Evolutionary conservation across 1,284 basidiomycete genomes (phyloP).

Genomic region (Phlebopus sp.): DNA sequence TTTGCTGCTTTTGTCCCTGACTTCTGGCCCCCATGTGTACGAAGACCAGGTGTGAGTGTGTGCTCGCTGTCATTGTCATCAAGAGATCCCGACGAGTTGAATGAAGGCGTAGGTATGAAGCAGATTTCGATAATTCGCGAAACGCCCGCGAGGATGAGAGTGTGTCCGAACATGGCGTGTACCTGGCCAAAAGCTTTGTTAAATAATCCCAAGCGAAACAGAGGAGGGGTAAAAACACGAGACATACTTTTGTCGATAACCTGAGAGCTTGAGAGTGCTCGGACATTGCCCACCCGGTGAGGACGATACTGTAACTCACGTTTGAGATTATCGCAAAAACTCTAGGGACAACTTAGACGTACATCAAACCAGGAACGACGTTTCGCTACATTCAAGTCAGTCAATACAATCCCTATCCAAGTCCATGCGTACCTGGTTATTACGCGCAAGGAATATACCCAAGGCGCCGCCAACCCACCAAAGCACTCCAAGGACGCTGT

Average conservation of each 20-base stretch:
- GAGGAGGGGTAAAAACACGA: not conserved
- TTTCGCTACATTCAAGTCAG: conserved; percentile 51
- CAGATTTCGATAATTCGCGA: conserved; percentile 86
- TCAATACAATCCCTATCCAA: not conserved
- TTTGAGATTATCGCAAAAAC: conserved; percentile 1
- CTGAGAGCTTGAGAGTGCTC: conserved; percentile 84
- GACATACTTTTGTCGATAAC: conserved; percentile 73
- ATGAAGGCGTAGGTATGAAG: conserved; percentile 58
- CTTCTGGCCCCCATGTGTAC: conserved; percentile 9
- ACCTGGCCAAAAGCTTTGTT: conserved; percentile 47
- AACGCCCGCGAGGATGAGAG: conserved; percentile 83
- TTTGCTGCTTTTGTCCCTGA: conserved; percentile 42
- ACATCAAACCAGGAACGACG: conserved; percentile 84
- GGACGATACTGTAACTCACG: conserved; percentile 57
- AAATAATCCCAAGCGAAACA: not conserved
- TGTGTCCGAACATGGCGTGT: conserved; percentile 81
- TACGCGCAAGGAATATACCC: conserved; percentile 83
- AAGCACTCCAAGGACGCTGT: conserved; percentile 42
- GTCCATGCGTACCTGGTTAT: conserved; percentile 56
- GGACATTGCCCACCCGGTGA: conserved; percentile 96
- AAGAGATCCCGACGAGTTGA: conserved; percentile 25
- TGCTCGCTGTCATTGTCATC: conserved; percentile 60
- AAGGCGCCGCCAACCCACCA: conserved; percentile 91
- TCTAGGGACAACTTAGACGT: conserved; percentile 21
- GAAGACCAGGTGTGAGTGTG: conserved; percentile 44